phyloP scores from a whole-genome alignment of 2,329 filamentous ascomycete species.

The Fusarium nodosum region DNA sequence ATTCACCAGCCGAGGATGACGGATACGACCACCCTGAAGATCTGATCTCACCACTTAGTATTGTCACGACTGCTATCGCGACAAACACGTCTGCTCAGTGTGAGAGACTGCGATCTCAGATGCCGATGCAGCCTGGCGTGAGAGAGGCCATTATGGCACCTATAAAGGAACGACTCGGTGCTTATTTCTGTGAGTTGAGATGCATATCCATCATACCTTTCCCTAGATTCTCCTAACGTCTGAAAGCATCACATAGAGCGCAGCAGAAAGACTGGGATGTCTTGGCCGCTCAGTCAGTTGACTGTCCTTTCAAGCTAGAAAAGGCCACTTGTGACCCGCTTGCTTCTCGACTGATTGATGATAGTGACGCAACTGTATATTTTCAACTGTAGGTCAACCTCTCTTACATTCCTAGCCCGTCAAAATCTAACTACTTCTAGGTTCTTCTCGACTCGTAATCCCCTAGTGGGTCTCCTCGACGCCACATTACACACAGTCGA shows the following conservation, averaged over 20 bases:
- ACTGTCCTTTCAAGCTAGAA: constrained; percentile 24
- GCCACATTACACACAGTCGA: constrained; percentile 13
- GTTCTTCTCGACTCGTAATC: constrained; percentile 26
- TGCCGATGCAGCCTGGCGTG: constrained; percentile 20
- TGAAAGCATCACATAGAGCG: constrained; percentile 6
- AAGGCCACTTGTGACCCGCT: constrained; percentile 22
- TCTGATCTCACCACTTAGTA: neutral
- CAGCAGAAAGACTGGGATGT: constrained; percentile 28
- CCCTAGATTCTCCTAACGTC: accelerated
- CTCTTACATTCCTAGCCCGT: accelerated
- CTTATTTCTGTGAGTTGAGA: constrained; percentile 15
- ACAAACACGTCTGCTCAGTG: constrained; percentile 13
- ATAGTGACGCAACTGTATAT: constrained; percentile 17
- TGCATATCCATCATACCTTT: accelerated
- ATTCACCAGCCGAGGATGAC: neutral
- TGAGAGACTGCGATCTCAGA: constrained; percentile 20
- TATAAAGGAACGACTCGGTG: constrained; percentile 19
- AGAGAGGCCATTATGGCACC: constrained; percentile 26
- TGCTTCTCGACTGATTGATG: constrained; percentile 17
- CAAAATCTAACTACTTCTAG: neutral
- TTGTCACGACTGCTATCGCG: constrained; percentile 16
- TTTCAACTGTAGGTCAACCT: constrained; percentile 3
- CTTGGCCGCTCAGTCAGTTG: constrained; percentile 9
- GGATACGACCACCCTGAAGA: neutral
- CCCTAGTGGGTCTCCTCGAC: constrained; percentile 15